phyloP scores from a whole-genome alignment of 306 rosid species.

The Lagenaria siceraria region DNA sequence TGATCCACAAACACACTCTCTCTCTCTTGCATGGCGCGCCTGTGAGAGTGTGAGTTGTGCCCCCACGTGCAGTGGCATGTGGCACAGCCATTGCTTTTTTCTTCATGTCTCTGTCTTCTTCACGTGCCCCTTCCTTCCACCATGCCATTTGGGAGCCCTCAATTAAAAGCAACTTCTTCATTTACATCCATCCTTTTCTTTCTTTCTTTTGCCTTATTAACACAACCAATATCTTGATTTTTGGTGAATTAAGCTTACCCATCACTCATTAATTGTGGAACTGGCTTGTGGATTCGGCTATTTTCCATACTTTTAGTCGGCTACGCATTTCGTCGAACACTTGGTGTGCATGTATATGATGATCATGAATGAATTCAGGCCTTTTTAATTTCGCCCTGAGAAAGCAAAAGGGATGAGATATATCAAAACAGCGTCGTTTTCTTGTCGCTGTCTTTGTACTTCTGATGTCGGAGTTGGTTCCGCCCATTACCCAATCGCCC shows the following conservation, averaged over 20 bases:
- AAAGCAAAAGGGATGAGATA: background rate
- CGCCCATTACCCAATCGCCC: background rate
- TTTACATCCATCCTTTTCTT: background rate
- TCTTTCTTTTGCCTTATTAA: background rate
- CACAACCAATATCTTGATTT: background rate
- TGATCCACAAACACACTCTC: no score
- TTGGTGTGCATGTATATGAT: background rate
- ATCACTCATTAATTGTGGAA: background rate
- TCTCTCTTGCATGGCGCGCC: no score
- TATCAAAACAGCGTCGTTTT: background rate
- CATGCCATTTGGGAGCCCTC: background rate
- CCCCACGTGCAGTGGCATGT: slow-evolving; percentile 1
- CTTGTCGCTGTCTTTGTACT: background rate
- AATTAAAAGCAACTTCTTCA: background rate
- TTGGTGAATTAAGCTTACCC: background rate
- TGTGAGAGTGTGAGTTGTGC: background rate
- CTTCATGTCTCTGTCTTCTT: background rate
- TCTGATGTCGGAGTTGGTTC: background rate
- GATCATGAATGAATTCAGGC: background rate
- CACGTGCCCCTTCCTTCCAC: background rate
- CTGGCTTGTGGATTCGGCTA: background rate
- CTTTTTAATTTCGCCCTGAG: background rate
- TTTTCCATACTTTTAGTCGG: background rate
- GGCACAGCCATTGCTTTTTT: background rate
- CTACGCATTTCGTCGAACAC: background rate